Evolutionary conservation across 805 yeast genomes (phyloP), one percentile per base, ranked within the genome.

Genomic region (Kuraishia floccosa): DNA sequence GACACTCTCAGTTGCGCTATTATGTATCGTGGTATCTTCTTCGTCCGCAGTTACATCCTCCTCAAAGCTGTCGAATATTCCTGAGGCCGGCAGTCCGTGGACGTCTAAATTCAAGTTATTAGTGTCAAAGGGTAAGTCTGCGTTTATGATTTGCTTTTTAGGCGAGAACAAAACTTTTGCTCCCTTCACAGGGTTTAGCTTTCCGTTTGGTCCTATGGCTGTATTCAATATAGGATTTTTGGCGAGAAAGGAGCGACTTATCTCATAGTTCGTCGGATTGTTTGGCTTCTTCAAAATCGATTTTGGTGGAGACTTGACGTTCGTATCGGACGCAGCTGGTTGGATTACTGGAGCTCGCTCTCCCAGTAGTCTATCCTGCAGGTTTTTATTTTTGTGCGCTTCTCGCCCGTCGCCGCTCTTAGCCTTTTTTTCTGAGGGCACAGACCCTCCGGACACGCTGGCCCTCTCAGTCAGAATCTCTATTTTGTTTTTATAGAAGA

Each of bases 81-180:
- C n/a, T 18, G 23, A 12, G 23, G 23, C 8, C 11, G 22, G 22
- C 22, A 19, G 7, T 19, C 9, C 7, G 9, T 10, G 22, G 9
- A 10, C 7, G 10, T 19, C 9, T 7, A 7, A 7, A 19, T 10
- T 10, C 7, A 19, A 10, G 10, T 7, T 10, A 7, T 19, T 19
- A 19, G 22, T 7, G 22, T 19, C 22, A 19, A 19, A 19, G 22
- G 7, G 7, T 19, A 27, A 9, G 6, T 21, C 23, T 11, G 23
- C 7, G 30, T 27, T 16, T 23, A 27, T 10, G 23, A 10, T 9
- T 8, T 16, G 11, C 27, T 54, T 54, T 18, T 54, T 47, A 7
- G 65, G 65, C 3, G 62, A 54, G 31, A 58, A 47, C 4, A 55
- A 35, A 2, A 57, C 58, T 18, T 46, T 46, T 4, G 58, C 52